These are phyloP conservation scores for Talaromyces funiculosus DNA, from an alignment of 2,329 filamentous ascomycete genomes.

Conservation along the genomic window DNA sequence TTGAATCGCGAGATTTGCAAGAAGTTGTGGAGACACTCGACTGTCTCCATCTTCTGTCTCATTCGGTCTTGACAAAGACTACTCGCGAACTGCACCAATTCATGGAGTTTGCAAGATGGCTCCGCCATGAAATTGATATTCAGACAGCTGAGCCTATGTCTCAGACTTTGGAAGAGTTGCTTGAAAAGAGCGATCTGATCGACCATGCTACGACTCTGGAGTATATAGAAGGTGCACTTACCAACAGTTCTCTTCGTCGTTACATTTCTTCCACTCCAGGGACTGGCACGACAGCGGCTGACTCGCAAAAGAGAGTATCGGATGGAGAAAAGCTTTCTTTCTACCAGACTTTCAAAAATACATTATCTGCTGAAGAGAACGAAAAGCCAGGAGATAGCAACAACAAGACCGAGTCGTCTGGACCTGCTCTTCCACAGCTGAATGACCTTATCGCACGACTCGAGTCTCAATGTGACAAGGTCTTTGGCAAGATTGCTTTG, in stretches of 20 bases:
- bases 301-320: conserved; percentile 31
- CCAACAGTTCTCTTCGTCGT: conserved; percentile 57
- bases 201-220: conserved; percentile 67
- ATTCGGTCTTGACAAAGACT: conserved; percentile 65
- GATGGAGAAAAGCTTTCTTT: conserved; percentile 24
- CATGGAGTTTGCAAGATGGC: conserved; percentile 71
- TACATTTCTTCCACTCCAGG: conserved; percentile 45
- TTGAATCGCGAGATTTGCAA: conserved; percentile 58
- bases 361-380: conserved; percentile 46
- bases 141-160: conserved; percentile 59
- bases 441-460: conserved; percentile 59
- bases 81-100: conserved; percentile 77
- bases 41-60: conserved; percentile 67
- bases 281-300: conserved; percentile 21
- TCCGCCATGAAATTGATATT: conserved; percentile 75
- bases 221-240: conserved; percentile 70
- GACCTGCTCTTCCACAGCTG: conserved; percentile 55
- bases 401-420: conserved; percentile 43
- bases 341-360: conserved; percentile 44
- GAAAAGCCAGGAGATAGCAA: conserved; percentile 16
- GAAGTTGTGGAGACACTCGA: conserved; percentile 62
- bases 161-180: conserved; percentile 60
- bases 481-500: conserved; percentile 65
- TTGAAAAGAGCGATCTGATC: conserved; percentile 70
- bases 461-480: conserved; percentile 50